Evolutionary conservation across 2,329 filamentous ascomycete species (phyloP), one percentile per base, ranked within the genome.

Genomic region (Nemania bipapillata): DNA sequence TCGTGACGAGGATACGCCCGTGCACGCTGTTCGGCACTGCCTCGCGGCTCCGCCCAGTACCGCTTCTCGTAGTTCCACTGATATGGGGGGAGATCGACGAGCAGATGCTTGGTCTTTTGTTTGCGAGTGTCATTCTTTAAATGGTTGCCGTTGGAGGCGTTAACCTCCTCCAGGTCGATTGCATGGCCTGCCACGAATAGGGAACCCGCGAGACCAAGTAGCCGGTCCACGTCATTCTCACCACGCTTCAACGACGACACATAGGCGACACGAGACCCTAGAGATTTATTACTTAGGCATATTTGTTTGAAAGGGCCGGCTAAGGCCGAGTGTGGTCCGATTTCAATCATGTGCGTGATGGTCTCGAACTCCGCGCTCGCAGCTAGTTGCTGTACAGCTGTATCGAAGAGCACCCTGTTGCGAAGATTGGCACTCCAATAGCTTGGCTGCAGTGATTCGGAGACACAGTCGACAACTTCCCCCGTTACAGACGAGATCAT

Each of bases 301-400:
- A 82, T 68, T n/a, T 83, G 76, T 64, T 81, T 81, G n/a, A 77
- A 65, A 20, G 79, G 76, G 0, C 77, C 73, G 2, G 74, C 63
- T 15, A 78, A 71, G 12, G 77, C 77, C 0, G 77, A 78, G 60
- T 82, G 78, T 0, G 75, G 76, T 50, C 79, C 80, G 37, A 75
- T 73, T 12, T 77, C 76, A 28, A 76, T 49, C 1, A 76, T 40
- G 69, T 69, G 8, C 71, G 74, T 57, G 74, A 73, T 12, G 77
- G 63, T 49, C 12, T 60, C 49, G 8, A 66, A 76, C 65, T 37
- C 73, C 65, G 45, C 77, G 4, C 79, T 80, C 4, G 74, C 76
- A 1, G 78, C 78, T 24, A 79, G 79, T 1, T 77, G 78, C 4
- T 81, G 76, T 1, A 83, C 74, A 24, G 80, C 78, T 11, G 81